Conservation (phyloP, 352 stramenopile genomes). For the Globisporangium carolinianum region DNA sequence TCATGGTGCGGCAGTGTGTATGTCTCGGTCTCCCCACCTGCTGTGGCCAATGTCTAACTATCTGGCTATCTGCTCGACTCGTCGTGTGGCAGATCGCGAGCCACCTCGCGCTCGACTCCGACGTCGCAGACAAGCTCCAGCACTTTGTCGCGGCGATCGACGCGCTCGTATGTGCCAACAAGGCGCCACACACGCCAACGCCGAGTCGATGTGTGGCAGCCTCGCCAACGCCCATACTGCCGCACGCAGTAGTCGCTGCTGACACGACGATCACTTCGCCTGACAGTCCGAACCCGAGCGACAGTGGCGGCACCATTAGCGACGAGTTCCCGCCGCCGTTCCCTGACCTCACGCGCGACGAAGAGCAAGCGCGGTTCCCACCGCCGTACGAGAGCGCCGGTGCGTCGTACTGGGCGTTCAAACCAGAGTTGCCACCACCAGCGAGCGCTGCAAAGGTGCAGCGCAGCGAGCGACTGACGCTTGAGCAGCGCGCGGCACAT, state of each 20-base stretch:
- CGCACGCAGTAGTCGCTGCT: conserved; percentile 4
- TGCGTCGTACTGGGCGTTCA: conserved; percentile 17
- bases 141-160: conserved; percentile 31
- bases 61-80: not conserved
- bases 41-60: not conserved
- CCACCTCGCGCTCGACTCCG: conserved; percentile 18
- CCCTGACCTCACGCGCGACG: conserved; percentile 18
- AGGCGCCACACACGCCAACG: not conserved
- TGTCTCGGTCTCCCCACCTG: not conserved
- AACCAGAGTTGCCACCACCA: conserved; percentile 10
- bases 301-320: not conserved
- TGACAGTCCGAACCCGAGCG: no score
- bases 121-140: conserved; percentile 19
- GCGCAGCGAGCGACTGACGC: conserved; percentile 36
- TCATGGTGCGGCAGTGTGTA: conserved; percentile 17
- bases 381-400: conserved; percentile 27
- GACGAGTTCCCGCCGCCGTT: conserved; percentile 31
- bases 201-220: no score
- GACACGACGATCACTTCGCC: not conserved
- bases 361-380: conserved; percentile 17
- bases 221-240: not conserved
- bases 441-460: conserved; percentile 9
- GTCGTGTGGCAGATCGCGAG: conserved; percentile 17
- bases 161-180: conserved; percentile 9
- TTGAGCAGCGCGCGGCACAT: conserved; percentile 26